Evolutionary conservation across 2,329 filamentous ascomycete genomes (phyloP).

Genomic region (Aureobasidium sp.): DNA sequence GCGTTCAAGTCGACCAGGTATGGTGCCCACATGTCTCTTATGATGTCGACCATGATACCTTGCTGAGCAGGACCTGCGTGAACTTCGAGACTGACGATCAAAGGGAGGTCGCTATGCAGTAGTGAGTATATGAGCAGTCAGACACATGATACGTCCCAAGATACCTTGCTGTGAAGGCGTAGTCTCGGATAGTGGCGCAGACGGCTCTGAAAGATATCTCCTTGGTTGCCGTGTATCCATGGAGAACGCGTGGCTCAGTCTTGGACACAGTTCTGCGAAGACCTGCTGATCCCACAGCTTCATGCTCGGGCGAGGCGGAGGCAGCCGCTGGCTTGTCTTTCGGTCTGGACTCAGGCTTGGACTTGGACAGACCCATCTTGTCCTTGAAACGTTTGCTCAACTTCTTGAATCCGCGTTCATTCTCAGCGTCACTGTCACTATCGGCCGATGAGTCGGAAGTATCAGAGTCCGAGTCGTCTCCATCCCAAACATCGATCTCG

Average conservation of each 20-base stretch:
- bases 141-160: background rate
- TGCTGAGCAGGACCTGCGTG: conserved; percentile 79
- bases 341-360: conserved; percentile 15
- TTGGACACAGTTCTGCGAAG: conserved; percentile 1
- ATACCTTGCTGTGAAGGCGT: conserved; percentile 57
- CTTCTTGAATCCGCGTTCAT: conserved; percentile 28
- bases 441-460: conserved; percentile 4
- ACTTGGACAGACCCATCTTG: conserved; percentile 19
- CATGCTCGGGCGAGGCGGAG: conserved; percentile 10
- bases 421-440: conserved; percentile 20
- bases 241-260: conserved; percentile 25
- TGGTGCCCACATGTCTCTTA: conserved; percentile 77
- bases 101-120: conserved; percentile 53
- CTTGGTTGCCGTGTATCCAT: conserved; percentile 67
- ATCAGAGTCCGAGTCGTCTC: conserved; percentile 36
- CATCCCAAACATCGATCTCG: conserved; percentile 93
- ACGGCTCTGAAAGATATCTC: conserved; percentile 84
- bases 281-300: background rate
- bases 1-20: conserved; percentile 57
- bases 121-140: background rate
- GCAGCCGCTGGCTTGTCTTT: conserved; percentile 13
- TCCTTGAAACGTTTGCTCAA: conserved; percentile 24
- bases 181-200: conserved; percentile 68
- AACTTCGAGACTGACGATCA: conserved; percentile 89
- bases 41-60: conserved; percentile 85